A percentile compares a stretch with the other conserved stretches of the same genome.
Conservation (phyloP, 495 filamentous ascomycete species). For the Podospora pseudopauciseta region DNA sequence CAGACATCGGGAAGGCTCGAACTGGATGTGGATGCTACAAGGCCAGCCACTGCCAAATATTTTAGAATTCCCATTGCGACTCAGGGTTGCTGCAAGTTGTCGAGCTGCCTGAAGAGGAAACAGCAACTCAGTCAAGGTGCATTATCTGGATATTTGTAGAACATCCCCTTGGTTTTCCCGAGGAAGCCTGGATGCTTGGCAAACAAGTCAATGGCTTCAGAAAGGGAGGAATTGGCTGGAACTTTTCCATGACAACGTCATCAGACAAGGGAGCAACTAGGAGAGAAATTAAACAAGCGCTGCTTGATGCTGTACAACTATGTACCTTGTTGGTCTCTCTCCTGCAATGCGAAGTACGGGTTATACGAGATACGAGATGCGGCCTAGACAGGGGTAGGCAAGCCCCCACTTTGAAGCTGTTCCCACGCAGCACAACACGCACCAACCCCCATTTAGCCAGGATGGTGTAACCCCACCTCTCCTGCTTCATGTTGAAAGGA, state of each 20-base stretch:
- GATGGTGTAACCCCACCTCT: neutral
- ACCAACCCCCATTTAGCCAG: neutral
- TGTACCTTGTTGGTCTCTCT: neutral
- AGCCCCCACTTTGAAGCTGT: neutral
- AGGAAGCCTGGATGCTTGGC: neutral
- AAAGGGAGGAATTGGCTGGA: neutral
- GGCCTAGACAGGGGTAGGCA: neutral
- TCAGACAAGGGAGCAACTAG: neutral
- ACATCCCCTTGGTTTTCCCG: neutral
- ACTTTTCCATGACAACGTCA: neutral
- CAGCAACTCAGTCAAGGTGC: neutral
- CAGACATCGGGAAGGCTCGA: slow-evolving; percentile 7
- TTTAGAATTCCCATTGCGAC: neutral
- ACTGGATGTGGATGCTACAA: neutral
- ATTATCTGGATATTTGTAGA: neutral
- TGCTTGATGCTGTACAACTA: neutral
- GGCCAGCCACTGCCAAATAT: neutral
- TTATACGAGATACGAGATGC: neutral
- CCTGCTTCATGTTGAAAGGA: no score
- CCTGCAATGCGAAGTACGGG: neutral
- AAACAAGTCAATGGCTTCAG: neutral
- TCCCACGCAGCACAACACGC: neutral
- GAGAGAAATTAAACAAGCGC: neutral
- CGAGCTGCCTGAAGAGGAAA: neutral
- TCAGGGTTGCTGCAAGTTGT: neutral